These are phyloP conservation scores for Microstroma glucosiphilum DNA, from an alignment of 1,284 basidiomycete genomes.

Conservation along the genomic window DNA sequence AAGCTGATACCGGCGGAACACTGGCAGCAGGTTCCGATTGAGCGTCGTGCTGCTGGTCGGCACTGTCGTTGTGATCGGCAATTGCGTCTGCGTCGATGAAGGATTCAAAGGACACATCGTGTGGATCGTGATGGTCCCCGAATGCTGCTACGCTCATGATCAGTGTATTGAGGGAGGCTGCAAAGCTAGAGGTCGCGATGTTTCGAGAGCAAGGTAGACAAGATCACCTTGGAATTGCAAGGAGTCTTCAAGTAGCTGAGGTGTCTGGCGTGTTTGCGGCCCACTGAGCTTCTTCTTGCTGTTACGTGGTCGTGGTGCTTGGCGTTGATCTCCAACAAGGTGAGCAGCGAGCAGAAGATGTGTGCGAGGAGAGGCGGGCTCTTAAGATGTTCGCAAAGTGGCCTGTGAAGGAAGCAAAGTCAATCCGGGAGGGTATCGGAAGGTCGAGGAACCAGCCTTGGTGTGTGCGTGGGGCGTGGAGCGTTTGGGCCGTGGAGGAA, in stretches of 20 bases:
- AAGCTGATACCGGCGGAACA: not conserved
- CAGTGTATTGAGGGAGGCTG: not conserved
- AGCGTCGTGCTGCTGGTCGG: not conserved
- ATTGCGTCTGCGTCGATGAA: constrained; percentile 7
- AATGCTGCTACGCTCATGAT: constrained; percentile 6
- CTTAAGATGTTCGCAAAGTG: too few species aligned
- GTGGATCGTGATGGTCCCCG: not conserved
- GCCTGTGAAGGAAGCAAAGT: too few species aligned
- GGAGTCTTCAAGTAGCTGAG: not conserved
- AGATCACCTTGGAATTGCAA: not conserved
- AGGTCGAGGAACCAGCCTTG: too few species aligned
- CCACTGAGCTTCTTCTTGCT: not conserved
- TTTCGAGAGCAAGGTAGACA: too few species aligned
- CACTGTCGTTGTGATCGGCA: not conserved
- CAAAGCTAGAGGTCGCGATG: too few species aligned
- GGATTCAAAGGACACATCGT: not conserved
- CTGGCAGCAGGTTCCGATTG: not conserved
- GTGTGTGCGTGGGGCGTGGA: too few species aligned
- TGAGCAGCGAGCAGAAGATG: too few species aligned
- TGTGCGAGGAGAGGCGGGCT: too few species aligned
- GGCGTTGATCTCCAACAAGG: too few species aligned
- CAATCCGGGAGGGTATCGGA: too few species aligned
- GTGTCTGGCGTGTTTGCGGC: not conserved
- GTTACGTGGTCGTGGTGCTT: too few species aligned
- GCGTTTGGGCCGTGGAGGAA: too few species aligned